Evolutionary conservation across 768 basidiomycete genomes (phyloP).

Genomic region (Leccinum olivaceopallidum): DNA sequence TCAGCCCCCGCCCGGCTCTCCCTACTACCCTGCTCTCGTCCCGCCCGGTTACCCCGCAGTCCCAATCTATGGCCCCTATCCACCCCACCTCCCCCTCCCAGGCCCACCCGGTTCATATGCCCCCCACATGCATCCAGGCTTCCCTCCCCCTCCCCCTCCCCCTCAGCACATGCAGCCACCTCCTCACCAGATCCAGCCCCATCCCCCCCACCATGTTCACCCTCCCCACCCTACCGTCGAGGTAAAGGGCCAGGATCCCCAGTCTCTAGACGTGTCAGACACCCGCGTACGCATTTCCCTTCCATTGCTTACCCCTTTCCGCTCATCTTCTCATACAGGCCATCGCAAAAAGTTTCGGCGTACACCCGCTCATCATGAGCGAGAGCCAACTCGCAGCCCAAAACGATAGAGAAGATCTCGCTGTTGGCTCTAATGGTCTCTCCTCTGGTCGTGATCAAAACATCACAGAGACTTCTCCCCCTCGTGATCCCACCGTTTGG

Average conservation of each 20-base stretch:
- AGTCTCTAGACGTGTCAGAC: constrained; percentile 76
- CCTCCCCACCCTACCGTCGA: constrained; percentile 30
- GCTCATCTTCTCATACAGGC: constrained; percentile 39
- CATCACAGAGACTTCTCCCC: constrained; percentile 50
- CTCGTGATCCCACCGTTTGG: constrained; percentile 67
- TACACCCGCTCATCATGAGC: constrained; percentile 67
- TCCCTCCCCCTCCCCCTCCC: constrained; percentile 51
- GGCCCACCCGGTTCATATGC: constrained; percentile 46
- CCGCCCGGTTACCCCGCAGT: constrained; percentile 44
- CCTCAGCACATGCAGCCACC: constrained; percentile 38
- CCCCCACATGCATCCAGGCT: constrained; percentile 61
- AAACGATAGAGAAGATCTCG: constrained; percentile 70
- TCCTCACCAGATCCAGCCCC: constrained; percentile 39
- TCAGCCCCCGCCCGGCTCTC: constrained; percentile 29
- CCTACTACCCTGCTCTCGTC: constrained; percentile 38
- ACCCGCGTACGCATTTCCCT: constrained; percentile 44
- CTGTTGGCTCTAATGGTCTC: constrained; percentile 72
- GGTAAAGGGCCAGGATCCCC: constrained; percentile 77
- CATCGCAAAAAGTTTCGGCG: constrained; percentile 79
- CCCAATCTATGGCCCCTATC: constrained; percentile 46
- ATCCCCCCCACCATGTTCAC: constrained; percentile 23
- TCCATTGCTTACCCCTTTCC: neutral
- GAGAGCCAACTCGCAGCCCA: constrained; percentile 55
- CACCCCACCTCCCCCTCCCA: constrained; percentile 43
- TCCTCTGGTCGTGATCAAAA: constrained; percentile 68